Conservation (phyloP, 805 yeast species). For the Ogataea trehalophila region DNA sequence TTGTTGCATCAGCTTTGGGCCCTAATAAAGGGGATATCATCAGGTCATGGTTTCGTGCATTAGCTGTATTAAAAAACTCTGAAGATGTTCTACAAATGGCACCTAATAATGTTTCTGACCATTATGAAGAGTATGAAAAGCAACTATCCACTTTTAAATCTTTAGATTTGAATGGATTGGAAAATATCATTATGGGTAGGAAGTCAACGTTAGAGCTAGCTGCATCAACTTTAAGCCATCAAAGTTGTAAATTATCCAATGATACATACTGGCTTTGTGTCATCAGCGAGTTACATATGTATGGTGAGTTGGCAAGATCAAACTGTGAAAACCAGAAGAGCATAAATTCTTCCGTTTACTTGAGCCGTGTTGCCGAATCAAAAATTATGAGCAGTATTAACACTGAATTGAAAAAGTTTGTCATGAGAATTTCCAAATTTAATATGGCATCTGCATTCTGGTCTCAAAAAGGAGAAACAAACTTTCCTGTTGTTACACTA, state of each 20-base stretch:
- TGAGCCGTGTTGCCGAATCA: constrained; percentile 34
- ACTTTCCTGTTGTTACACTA: constrained; percentile 53
- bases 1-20: constrained; percentile 3
- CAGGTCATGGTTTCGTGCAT: constrained; percentile 27
- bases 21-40: constrained; percentile 7
- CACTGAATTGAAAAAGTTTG: constrained; percentile 5
- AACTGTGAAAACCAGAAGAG: constrained; percentile 43
- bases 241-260: constrained; percentile 9
- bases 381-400: constrained; percentile 9
- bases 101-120: constrained; percentile 1
- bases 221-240: neutral
- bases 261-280: constrained; percentile 18
- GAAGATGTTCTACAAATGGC: constrained; percentile 14
- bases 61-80: constrained; percentile 28
- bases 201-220: constrained; percentile 33
- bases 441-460: constrained; percentile 62
- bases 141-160: constrained; percentile 34
- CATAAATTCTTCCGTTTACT: constrained; percentile 42
- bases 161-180: constrained; percentile 34
- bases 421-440: constrained; percentile 30
- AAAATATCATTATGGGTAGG: constrained; percentile 41
- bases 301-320: constrained; percentile 37
- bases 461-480: constrained; percentile 50
- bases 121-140: constrained; percentile 12
- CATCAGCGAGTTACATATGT: constrained; percentile 37